Percentiles rank a stretch among this genome's conserved stretches.
These are phyloP conservation scores for Singerocomus rubriflavus DNA, from an alignment of 1,284 basidiomycete genomes.

Conservation along the genomic window DNA sequence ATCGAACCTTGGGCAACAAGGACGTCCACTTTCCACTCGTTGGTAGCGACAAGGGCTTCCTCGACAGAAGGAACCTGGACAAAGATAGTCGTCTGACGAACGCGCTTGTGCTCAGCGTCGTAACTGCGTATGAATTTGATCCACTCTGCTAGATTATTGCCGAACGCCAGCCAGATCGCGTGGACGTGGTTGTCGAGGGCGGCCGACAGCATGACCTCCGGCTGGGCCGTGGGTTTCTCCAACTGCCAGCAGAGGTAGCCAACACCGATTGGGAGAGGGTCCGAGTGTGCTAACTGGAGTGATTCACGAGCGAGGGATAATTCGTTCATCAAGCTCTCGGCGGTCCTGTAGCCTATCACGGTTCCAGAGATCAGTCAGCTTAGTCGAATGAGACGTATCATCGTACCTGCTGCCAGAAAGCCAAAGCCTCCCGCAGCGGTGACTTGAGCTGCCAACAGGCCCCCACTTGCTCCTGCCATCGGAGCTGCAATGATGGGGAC, in stretches of 20 bases:
- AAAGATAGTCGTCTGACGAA: conserved; percentile 54
- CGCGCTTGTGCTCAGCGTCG: conserved; percentile 39
- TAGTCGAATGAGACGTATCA: not conserved
- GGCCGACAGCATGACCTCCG: conserved; percentile 39
- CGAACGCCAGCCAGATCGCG: conserved; percentile 74
- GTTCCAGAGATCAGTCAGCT: conserved; percentile 2
- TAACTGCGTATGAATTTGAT: conserved; percentile 53
- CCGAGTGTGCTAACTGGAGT: conserved; percentile 33
- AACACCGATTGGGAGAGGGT: conserved; percentile 61
- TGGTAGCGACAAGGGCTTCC: conserved; percentile 53
- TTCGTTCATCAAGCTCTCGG: conserved; percentile 45
- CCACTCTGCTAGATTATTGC: conserved; percentile 56
- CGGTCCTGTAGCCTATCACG: conserved; percentile 43
- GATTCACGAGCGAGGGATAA: conserved; percentile 45
- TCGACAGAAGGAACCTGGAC: conserved; percentile 57
- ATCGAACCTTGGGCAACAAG: conserved; percentile 70
- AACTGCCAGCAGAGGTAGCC: conserved; percentile 71
- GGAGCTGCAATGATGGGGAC: conserved; percentile 60
- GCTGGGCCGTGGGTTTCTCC: conserved; percentile 39
- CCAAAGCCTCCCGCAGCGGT: conserved; percentile 68
- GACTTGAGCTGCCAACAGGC: conserved; percentile 59
- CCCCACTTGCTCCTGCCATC: conserved; percentile 68
- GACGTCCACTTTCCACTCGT: conserved; percentile 65
- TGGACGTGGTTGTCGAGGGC: conserved; percentile 56
- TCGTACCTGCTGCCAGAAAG: conserved; percentile 57